A percentile compares a stretch with the other conserved stretches of the same genome.
These are phyloP conservation scores for Mikania micrantha DNA, from an alignment of 129 eudicot species.

Conservation along the genomic window DNA sequence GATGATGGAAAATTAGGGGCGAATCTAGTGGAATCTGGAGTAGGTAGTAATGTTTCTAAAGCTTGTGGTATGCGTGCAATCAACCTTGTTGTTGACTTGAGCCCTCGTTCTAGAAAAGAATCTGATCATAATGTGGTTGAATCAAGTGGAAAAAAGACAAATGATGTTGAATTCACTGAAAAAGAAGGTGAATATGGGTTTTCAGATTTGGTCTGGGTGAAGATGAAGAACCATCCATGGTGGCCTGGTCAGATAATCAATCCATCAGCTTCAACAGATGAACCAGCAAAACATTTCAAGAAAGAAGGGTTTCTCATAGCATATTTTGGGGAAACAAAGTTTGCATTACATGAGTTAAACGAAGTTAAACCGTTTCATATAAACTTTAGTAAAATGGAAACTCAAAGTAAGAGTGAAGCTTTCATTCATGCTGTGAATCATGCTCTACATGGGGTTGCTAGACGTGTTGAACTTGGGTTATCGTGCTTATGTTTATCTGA, in stretches of 20 bases:
- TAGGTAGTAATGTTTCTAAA: background rate
- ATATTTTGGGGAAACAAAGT: conserved; percentile 66
- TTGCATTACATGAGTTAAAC: conserved; percentile 53
- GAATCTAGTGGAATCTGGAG: background rate
- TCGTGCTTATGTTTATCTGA: conserved; percentile 48
- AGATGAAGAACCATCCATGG: conserved; percentile 78
- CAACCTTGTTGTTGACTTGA: conserved; percentile 42
- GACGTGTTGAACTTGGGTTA: conserved; percentile 67
- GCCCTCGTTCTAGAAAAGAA: background rate
- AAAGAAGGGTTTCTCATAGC: conserved; percentile 42
- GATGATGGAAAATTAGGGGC: background rate
- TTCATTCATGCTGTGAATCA: conserved; percentile 49
- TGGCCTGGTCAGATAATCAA: conserved; percentile 76
- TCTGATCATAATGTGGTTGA: conserved; percentile 4
- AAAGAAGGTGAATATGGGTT: conserved; percentile 39
- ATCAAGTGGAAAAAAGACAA: background rate
- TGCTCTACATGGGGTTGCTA: conserved; percentile 57
- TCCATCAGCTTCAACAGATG: conserved; percentile 46
- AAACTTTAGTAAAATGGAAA: conserved; percentile 43
- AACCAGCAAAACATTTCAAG: conserved; percentile 41
- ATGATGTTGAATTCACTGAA: conserved; percentile 21
- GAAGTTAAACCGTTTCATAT: conserved; percentile 50
- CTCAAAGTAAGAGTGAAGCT: conserved; percentile 39
- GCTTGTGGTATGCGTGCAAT: conserved; percentile 17
- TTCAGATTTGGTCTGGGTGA: conserved; percentile 78